Conservation (phyloP, 148 eudicot genomes). For the Diospyros lotus region DNA sequence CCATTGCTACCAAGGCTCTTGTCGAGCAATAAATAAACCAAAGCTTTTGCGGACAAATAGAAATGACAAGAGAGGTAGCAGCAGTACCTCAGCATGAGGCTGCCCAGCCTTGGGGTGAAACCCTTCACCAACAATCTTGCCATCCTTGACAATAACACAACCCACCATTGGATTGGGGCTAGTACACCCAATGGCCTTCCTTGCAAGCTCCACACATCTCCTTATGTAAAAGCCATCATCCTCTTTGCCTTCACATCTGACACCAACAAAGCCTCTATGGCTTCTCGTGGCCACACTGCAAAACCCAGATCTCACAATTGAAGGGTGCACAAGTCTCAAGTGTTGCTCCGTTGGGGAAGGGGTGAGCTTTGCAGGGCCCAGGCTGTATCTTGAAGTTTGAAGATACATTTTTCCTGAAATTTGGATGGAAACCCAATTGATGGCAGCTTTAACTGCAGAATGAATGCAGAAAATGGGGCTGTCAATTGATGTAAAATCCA, state of each 20-base stretch:
- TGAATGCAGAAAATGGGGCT: too few relatives aligned
- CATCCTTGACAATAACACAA: conserved; percentile 83
- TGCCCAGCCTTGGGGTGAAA: conserved; percentile 97
- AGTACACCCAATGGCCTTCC: conserved; percentile 71
- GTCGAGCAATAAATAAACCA: neutral
- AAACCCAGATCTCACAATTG: conserved; percentile 31
- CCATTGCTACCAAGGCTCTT: too few relatives aligned
- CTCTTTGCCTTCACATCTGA: conserved; percentile 32
- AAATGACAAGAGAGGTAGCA: neutral
- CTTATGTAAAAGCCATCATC: conserved; percentile 86
- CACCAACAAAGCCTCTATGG: conserved; percentile 19
- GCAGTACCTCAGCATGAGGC: conserved; percentile 93
- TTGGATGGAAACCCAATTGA: neutral
- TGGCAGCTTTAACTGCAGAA: too few relatives aligned
- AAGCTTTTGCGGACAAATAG: neutral
- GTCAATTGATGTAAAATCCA: too few relatives aligned
- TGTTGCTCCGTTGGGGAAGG: neutral
- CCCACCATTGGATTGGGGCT: conserved; percentile 99
- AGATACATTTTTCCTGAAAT: conserved; percentile 16
- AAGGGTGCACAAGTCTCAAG: neutral
- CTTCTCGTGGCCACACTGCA: conserved; percentile 29
- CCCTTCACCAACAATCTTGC: conserved; percentile 86
- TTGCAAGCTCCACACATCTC: conserved; percentile 74
- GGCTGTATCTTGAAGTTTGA: conserved; percentile 17
- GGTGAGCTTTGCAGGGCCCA: conserved; percentile 3